Evolutionary conservation across 2,329 filamentous ascomycete species (phyloP).

Genomic region (Pseudogymnoascus sp.): DNA sequence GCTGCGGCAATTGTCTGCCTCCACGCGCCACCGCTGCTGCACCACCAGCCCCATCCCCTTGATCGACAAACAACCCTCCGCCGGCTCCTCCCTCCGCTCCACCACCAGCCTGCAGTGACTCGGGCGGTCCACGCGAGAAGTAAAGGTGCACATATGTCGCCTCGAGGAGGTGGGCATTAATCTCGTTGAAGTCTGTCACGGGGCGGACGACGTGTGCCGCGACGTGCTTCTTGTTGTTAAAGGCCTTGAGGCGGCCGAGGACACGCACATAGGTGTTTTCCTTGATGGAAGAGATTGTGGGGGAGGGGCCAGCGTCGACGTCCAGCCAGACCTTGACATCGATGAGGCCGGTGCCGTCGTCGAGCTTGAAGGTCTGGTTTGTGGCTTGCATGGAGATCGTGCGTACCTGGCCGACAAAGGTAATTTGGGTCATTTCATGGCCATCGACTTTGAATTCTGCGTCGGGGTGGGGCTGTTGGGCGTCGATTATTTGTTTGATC

Average conservation of each 20-base stretch:
- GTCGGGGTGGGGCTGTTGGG: conserved; percentile 63
- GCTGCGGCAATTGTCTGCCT: conserved; percentile 30
- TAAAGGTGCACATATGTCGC: conserved; percentile 80
- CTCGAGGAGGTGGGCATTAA: conserved; percentile 87
- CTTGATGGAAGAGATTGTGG: conserved; percentile 44
- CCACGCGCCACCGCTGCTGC: conserved; percentile 24
- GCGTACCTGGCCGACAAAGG: conserved; percentile 84
- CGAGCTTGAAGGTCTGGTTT: conserved; percentile 84
- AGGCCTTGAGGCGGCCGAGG: conserved; percentile 74
- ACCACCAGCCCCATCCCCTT: conserved; percentile 29
- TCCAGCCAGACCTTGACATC: conserved; percentile 83
- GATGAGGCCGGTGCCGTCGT: conserved; percentile 87
- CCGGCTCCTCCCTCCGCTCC: conserved; percentile 24
- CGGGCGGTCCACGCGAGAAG: conserved; percentile 61
- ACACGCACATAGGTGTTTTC: conserved; percentile 75
- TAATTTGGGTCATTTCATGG: conserved; percentile 59
- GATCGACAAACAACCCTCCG: conserved; percentile 30
- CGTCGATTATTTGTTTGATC: conserved; percentile 86
- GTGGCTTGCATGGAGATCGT: conserved; percentile 78
- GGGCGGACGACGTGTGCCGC: conserved; percentile 72
- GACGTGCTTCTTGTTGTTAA: conserved; percentile 75
- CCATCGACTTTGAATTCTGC: conserved; percentile 80
- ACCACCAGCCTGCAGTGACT: conserved; percentile 29
- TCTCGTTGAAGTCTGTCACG: conserved; percentile 79
- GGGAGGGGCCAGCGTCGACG: conserved; percentile 34